Percentiles rank a stretch among this genome's conserved stretches.
These are phyloP conservation scores for Termitomyces sp. DNA, from an alignment of 768 basidiomycete species.

Conservation along the genomic window DNA sequence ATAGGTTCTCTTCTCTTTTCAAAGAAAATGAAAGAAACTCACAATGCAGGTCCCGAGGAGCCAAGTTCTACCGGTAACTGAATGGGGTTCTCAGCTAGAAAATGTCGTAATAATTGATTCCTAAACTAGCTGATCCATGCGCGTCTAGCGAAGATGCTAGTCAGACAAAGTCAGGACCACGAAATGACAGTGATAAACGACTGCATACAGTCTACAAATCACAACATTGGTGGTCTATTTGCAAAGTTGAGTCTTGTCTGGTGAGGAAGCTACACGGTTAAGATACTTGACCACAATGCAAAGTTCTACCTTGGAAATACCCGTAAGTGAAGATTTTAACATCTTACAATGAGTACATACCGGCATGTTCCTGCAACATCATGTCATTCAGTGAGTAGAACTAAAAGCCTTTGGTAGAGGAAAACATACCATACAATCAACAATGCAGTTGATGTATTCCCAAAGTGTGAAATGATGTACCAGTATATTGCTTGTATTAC, in stretches of 20 bases:
- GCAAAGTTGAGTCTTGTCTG: too few species aligned
- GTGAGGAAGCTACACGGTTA: neutral
- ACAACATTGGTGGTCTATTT: neutral
- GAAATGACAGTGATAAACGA: neutral
- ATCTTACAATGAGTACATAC: neutral
- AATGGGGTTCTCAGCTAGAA: neutral
- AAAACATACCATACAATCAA: neutral
- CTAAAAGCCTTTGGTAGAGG: neutral
- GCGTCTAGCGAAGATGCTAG: neutral
- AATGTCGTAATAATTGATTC: neutral
- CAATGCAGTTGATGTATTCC: neutral
- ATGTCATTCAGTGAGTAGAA: too few species aligned
- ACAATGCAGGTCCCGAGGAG: slow-evolving; percentile 2
- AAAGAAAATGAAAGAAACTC: neutral
- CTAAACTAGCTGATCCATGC: neutral
- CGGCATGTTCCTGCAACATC: neutral
- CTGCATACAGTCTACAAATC: neutral
- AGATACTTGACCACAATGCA: neutral
- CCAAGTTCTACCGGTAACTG: neutral
- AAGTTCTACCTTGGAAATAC: neutral
- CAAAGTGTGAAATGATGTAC: neutral
- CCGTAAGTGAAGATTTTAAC: neutral
- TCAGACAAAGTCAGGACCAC: neutral
- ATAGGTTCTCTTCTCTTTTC: too few species aligned
- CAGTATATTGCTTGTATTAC: neutral